A percentile compares a stretch with the other conserved stretches of the same genome.
Evolutionary conservation across 2,329 filamentous ascomycete species (phyloP).

Genomic region (Pseudogymnoascus sp.): DNA sequence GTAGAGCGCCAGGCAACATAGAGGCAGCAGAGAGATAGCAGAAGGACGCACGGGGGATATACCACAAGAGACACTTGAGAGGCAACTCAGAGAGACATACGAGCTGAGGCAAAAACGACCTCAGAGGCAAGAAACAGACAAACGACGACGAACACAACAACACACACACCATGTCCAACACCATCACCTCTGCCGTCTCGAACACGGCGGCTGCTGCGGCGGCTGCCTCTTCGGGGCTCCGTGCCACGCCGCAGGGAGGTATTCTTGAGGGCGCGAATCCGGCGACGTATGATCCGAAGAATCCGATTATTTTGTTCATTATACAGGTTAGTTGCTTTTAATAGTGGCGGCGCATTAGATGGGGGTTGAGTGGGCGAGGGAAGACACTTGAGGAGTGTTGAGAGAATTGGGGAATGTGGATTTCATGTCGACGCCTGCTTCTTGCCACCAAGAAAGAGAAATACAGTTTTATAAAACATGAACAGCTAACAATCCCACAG

Average conservation of each 20-base stretch:
- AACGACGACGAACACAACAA: neutral
- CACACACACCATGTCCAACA: neutral
- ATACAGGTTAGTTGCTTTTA: constrained; percentile 47
- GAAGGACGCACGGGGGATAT: neutral
- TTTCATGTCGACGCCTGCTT: neutral
- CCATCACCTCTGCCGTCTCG: constrained; percentile 4
- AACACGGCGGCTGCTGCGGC: constrained; percentile 4
- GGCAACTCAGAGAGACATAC: neutral
- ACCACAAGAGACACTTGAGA: neutral
- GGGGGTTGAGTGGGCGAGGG: neutral
- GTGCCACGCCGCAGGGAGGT: constrained; percentile 46
- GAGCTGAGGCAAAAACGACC: neutral
- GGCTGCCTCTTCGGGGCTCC: neutral
- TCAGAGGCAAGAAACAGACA: neutral
- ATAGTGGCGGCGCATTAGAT: neutral
- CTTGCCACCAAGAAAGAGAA: neutral
- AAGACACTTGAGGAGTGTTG: neutral
- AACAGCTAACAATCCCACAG: constrained; percentile 32
- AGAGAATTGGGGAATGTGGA: neutral
- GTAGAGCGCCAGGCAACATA: neutral
- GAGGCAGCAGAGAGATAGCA: neutral
- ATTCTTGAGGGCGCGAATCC: constrained; percentile 59
- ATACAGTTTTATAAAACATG: neutral
- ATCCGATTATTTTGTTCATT: constrained; percentile 62
- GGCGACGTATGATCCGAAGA: constrained; percentile 50